A percentile compares a stretch with the other conserved stretches of the same genome.
Evolutionary conservation across 2,329 filamentous ascomycete species (phyloP).

Genomic region (Aspergillus persii): DNA sequence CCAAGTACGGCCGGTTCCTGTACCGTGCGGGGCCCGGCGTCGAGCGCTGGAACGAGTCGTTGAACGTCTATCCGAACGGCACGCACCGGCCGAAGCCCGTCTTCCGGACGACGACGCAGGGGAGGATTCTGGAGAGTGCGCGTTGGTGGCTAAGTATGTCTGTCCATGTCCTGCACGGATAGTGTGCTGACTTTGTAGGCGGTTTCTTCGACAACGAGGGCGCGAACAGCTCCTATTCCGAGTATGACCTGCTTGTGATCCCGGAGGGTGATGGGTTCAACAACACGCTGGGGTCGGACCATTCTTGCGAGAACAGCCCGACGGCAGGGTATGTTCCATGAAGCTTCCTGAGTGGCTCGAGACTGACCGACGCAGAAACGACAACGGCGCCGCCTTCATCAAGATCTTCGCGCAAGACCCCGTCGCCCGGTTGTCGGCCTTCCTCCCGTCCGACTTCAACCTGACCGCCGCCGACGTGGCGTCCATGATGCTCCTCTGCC

Average conservation of each 20-base stretch:
- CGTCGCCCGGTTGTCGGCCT: constrained; percentile 46
- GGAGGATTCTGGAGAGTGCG: constrained; percentile 53
- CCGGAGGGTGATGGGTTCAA: constrained; percentile 51
- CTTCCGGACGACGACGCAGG: constrained; percentile 54
- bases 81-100: constrained; percentile 51
- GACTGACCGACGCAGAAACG: constrained; percentile 24
- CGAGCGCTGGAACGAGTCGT: constrained; percentile 46
- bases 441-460: constrained; percentile 49
- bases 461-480: constrained; percentile 52
- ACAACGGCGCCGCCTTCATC: constrained; percentile 34
- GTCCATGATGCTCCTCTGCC: constrained; percentile 53
- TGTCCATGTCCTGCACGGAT: no score
- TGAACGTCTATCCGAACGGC: constrained; percentile 42
- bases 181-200: constrained; percentile 5
- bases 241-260: constrained; percentile 47
- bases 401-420: constrained; percentile 47
- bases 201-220: constrained; percentile 27
- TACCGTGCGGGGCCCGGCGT: constrained; percentile 51
- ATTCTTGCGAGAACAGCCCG: constrained; percentile 25
- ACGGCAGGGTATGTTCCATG: constrained; percentile 12
- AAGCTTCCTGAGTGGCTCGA: no score
- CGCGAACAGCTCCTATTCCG: constrained; percentile 18
- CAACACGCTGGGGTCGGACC: constrained; percentile 49
- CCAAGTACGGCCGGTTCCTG: constrained; percentile 52
- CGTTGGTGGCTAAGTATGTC: constrained; percentile 42